A percentile compares a stretch with the other conserved stretches of the same genome.
phyloP scores from a whole-genome alignment of 176 grass and related monocot species.

The Musa acuminata region DNA sequence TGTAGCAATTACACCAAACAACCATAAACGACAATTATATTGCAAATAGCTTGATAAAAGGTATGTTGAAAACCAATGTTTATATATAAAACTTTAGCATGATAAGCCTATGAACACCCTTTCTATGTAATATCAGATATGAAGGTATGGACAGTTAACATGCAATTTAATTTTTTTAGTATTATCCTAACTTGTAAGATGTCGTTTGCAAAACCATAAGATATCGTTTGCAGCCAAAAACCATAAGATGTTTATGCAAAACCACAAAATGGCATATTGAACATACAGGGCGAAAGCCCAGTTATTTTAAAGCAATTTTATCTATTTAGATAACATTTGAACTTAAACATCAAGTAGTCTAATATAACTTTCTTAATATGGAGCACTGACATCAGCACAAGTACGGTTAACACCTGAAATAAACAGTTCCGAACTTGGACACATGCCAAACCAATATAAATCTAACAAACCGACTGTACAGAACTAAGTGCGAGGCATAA shows the following conservation, averaged over 20 bases:
- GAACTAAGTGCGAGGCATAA: neutral
- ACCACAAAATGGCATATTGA: neutral
- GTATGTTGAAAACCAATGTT: neutral
- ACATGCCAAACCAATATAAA: neutral
- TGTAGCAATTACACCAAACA: neutral
- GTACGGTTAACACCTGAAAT: neutral
- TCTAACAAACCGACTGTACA: neutral
- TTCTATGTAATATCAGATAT: neutral
- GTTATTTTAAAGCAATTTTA: neutral
- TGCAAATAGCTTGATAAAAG: neutral
- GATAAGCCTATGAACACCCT: neutral
- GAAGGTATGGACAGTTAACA: neutral
- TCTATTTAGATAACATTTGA: neutral
- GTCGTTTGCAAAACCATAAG: neutral
- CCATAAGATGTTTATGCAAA: neutral
- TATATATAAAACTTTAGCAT: neutral
- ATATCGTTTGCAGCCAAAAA: neutral
- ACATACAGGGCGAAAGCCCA: neutral
- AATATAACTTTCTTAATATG: neutral
- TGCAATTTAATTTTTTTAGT: neutral
- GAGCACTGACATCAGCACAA: neutral
- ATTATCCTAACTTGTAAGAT: neutral
- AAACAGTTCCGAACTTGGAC: neutral
- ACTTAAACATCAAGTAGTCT: neutral
- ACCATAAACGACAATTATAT: neutral